Evolutionary conservation across 163 green algal species (phyloP), one percentile per base, ranked within the genome.

Genomic region (Scenedesmus sp.): DNA sequence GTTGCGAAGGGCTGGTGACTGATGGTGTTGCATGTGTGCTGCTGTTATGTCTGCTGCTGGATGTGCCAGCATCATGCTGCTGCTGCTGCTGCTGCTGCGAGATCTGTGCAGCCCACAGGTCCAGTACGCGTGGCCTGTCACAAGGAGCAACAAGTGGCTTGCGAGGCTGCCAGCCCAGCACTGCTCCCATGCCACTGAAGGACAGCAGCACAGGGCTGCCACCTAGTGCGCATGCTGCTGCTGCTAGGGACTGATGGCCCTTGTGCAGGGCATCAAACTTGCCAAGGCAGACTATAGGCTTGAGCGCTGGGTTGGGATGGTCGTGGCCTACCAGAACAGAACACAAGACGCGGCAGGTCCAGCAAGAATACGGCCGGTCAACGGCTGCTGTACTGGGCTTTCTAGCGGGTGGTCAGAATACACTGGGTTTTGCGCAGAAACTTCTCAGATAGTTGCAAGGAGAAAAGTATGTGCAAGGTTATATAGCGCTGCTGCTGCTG

Each of bases 241-340:
- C 87, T 84, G 95, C 97, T 26, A 99, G 92, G 23, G 89, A 89
- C 77, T 94, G 86, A 94, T 99, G 98, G 9, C 98, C 98, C 0
- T 93, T 93, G 95, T 99, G 98, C 91, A 99, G 94, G 4, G 97
- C 98, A 92, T 99, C 98, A 93, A 99, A 99, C 94, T 99, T 99
- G 55, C 98, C 98, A 9, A 99, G 93, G 0, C 97, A 97, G 1
- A 99, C 96, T 2, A 97, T 91, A 18, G 82, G 82, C 52, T 64
- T 23, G 26, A 82, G 62, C 56, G 55, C 20, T 66, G 56, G 46
- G 73, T 87, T 76, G 8, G 74, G 9, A 76, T 84, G 70, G 54
- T 84, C 23, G 16, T 15, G 15, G 55, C 73, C 87, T 91, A 60
- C 85, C 10, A 15, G 62, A 70, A 12, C 10, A 12, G 62, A 15